A percentile compares a stretch with the other conserved stretches of the same genome.
Evolutionary conservation across 2,329 filamentous ascomycete species (phyloP).

Genomic region (Teratosphaeria epicoccoides): DNA sequence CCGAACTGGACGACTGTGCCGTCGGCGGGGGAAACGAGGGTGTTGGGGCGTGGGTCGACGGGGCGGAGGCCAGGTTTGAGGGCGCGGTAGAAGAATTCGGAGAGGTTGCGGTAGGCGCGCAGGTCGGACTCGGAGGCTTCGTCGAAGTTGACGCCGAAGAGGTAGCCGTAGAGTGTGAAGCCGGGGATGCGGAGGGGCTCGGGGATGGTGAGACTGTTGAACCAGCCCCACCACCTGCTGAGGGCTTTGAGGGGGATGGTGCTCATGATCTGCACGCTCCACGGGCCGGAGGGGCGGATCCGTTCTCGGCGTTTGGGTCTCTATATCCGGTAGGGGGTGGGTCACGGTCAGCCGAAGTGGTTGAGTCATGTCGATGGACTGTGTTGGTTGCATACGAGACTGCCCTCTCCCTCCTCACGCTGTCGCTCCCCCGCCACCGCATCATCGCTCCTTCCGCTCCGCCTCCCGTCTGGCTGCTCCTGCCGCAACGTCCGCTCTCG

Average conservation of each 20-base stretch:
- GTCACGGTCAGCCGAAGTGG: no score
- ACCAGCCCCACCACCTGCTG: conserved; percentile 77
- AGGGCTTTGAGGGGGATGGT: conserved; percentile 84
- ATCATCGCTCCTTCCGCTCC: conserved; percentile 12
- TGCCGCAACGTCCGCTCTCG: conserved; percentile 33
- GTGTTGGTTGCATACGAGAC: conserved; percentile 14
- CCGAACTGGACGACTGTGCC: conserved; percentile 87
- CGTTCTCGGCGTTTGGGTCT: conserved; percentile 46
- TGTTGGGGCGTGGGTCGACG: conserved; percentile 68
- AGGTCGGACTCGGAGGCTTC: conserved; percentile 85
- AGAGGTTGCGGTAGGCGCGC: conserved; percentile 81
- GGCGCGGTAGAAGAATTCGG: conserved; percentile 92
- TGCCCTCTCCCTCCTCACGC: conserved; percentile 39
- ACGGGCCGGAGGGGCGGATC: conserved; percentile 74
- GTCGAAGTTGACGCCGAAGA: conserved; percentile 82
- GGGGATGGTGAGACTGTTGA: conserved; percentile 82
- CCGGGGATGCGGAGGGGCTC: conserved; percentile 81
- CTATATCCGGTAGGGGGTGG: no score
- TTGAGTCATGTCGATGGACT: no score
- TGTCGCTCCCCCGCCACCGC: no score
- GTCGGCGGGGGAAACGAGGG: conserved; percentile 79
- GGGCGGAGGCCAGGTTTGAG: conserved; percentile 82
- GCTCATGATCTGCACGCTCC: conserved; percentile 90
- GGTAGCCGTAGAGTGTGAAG: conserved; percentile 81
- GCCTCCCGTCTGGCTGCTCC: conserved; percentile 37